Evolutionary conservation across 1,284 basidiomycete genomes (phyloP), one percentile per base, ranked within the genome.

Genomic region (Fomitopsis pinicola): DNA sequence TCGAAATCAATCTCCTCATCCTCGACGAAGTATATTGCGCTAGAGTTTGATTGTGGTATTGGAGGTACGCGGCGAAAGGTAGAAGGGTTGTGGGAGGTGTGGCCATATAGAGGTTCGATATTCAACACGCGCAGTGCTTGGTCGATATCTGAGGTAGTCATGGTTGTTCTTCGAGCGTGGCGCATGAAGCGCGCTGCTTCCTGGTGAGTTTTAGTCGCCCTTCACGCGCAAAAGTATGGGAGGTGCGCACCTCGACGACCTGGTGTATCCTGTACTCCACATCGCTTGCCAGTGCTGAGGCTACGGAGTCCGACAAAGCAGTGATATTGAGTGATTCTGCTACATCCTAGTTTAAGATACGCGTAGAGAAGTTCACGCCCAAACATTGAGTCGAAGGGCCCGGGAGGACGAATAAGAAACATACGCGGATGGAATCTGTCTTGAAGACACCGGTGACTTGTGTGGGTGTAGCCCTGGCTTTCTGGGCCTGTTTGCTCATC

Each of bases 1-100:
- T 96, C 94, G 71, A 99, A 95, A 76, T 99, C 97, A 62, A 99
- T 92, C 76, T 99, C 97, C 68, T 98, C 95, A 71, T 99, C 97
- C 66, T 97, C 94, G 15, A 97, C 86, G 69, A 95, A 94, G 77
- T 95, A 98, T 4, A 99, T 86, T 35, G 92, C 76, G 35, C 87
- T 83, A 10, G 84, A 81, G 1, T 82, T 79, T 17, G 81, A 72
- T 58, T 86, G 81, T 0, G 88, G 83, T 63, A 85, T 89, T 4
- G 88, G 88, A 26, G 86, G 79, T 0, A 89, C 89, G 55, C 87
- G 84, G 61, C 88, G 84, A 78, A 95, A 95, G 0, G 84, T 79
- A 0, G 88, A 86, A 30, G 89, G 86, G 55, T 87, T 86, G 67
- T 86, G 82, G 0, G 87, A 78, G 7, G 84, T 83, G 72, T 93